Conservation (phyloP, 2,329 filamentous ascomycete species). For the Chrysosporium keratinophilum region DNA sequence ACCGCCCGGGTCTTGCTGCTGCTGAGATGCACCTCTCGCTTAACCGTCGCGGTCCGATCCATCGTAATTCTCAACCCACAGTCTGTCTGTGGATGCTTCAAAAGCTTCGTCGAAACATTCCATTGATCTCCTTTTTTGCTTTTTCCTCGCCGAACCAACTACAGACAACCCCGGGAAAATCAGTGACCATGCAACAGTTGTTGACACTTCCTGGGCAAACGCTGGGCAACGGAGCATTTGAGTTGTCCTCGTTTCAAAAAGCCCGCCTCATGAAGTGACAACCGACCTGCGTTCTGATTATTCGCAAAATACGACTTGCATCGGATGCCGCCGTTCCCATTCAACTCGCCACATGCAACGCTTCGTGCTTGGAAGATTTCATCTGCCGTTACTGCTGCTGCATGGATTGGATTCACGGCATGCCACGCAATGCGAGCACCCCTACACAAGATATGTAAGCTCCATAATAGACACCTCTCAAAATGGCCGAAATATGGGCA, state of each 20-base stretch:
- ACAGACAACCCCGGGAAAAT: background rate
- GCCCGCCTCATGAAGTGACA: background rate
- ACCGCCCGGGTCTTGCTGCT: background rate
- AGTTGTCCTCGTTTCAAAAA: background rate
- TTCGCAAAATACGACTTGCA: background rate
- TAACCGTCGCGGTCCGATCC: background rate
- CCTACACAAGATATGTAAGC: background rate
- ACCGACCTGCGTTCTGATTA: too few species aligned
- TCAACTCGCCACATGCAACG: slow-evolving; percentile 8
- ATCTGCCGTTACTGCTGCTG: slow-evolving; percentile 5
- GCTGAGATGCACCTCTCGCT: background rate
- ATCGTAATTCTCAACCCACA: background rate
- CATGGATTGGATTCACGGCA: slow-evolving; percentile 5
- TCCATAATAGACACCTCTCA: background rate
- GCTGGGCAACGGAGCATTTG: slow-evolving; percentile 5
- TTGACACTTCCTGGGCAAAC: slow-evolving; percentile 1
- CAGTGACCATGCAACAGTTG: background rate
- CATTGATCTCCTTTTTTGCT: background rate
- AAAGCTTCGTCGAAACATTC: background rate
- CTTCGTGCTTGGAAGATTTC: background rate
- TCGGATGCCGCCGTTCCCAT: background rate
- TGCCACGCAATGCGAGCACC: slow-evolving; percentile 6
- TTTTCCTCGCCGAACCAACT: background rate
- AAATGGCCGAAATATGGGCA: background rate
- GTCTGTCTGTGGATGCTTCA: background rate